These are phyloP conservation scores for Blastomyces parvus DNA, from an alignment of 2,329 filamentous ascomycete species.

Conservation along the genomic window DNA sequence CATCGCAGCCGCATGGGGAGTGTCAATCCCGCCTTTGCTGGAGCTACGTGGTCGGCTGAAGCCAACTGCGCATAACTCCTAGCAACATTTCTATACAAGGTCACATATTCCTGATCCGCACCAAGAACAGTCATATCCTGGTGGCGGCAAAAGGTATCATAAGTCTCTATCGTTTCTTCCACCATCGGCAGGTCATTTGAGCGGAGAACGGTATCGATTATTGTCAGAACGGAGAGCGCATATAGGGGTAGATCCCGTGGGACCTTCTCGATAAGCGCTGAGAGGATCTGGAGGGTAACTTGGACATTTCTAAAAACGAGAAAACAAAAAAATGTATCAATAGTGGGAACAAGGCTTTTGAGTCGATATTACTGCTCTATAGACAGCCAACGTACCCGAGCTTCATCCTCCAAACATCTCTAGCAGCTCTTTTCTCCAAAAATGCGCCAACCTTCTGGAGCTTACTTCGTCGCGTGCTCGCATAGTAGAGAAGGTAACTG, in stretches of 20 bases:
- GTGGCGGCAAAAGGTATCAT: constrained; percentile 78
- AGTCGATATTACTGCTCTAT: background rate
- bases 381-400: constrained; percentile 59
- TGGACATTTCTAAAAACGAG: constrained; percentile 63
- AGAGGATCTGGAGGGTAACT: constrained; percentile 86
- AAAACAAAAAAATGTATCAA: constrained; percentile 3
- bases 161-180: constrained; percentile 77
- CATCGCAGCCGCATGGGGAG: constrained; percentile 69
- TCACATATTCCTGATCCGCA: constrained; percentile 73
- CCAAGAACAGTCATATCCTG: constrained; percentile 79
- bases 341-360: constrained; percentile 6
- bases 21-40: constrained; percentile 48
- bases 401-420: constrained; percentile 79
- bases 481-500: constrained; percentile 94
- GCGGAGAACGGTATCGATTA: constrained; percentile 71
- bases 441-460: constrained; percentile 93
- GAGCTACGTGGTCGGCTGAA: constrained; percentile 45
- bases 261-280: constrained; percentile 84
- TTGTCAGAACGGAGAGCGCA: constrained; percentile 71
- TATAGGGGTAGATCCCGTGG: constrained; percentile 85
- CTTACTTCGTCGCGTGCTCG: constrained; percentile 86
- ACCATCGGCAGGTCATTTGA: constrained; percentile 87
- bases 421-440: constrained; percentile 84
- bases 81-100: constrained; percentile 74
- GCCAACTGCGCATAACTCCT: constrained; percentile 70